Conservation (phyloP, 805 yeast species). For the Brettanomyces sp. region DNA sequence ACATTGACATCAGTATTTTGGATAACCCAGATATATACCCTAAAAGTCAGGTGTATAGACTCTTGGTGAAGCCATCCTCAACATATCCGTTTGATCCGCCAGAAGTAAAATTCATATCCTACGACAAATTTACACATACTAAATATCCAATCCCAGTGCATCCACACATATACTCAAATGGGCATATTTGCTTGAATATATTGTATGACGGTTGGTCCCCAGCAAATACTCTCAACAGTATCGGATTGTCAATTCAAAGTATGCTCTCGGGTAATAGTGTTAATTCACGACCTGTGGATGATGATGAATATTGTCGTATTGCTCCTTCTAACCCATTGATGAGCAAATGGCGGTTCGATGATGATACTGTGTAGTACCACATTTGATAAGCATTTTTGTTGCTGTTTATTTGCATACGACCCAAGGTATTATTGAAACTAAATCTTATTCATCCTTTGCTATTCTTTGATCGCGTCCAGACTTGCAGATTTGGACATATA, state of each 20-base stretch:
- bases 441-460: no score
- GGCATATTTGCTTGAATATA: constrained; percentile 67
- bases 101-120: constrained; percentile 39
- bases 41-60: constrained; percentile 26
- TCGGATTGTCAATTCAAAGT: constrained; percentile 52
- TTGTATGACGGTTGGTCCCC: constrained; percentile 65
- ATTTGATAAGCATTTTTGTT: no score
- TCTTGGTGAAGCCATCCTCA: constrained; percentile 33
- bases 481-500: no score
- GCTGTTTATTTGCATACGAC: neutral
- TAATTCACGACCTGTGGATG: constrained; percentile 49
- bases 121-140: constrained; percentile 7
- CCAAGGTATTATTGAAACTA: no score
- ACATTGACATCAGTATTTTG: constrained; percentile 27
- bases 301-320: constrained; percentile 33
- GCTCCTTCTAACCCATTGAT: constrained; percentile 54
- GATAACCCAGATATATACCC: constrained; percentile 28
- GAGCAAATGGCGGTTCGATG: constrained; percentile 47
- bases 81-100: constrained; percentile 56
- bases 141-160: constrained; percentile 44
- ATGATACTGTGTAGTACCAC: constrained; percentile 32
- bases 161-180: constrained; percentile 69
- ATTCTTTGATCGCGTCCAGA: no score
- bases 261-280: constrained; percentile 44
- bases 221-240: constrained; percentile 40